phyloP scores from a whole-genome alignment of 2,329 filamentous ascomycete species.

The Torrubiella hemipterigena region DNA sequence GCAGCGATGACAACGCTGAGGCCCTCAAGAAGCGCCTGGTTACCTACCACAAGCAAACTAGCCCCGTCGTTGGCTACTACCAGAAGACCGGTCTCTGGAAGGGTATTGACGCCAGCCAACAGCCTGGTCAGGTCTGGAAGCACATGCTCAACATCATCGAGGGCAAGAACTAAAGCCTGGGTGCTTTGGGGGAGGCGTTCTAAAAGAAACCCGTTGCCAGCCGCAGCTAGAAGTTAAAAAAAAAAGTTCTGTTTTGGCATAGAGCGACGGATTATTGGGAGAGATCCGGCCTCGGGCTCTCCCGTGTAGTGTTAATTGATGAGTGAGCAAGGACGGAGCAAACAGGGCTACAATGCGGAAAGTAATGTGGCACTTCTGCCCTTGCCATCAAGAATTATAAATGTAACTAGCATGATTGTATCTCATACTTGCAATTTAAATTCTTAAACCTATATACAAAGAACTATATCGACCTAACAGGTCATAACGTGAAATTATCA shows the following conservation, averaged over 20 bases:
- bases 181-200: no score
- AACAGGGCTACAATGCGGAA: no score
- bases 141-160: slow-evolving; percentile 77
- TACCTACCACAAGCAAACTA: slow-evolving; percentile 90
- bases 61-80: slow-evolving; percentile 91
- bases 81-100: slow-evolving; percentile 96
- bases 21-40: slow-evolving; percentile 87
- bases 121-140: slow-evolving; percentile 93
- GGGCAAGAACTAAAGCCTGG: slow-evolving; percentile 30
- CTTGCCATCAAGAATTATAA: no score
- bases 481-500: no score
- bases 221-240: slow-evolving; percentile 17
- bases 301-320: slow-evolving; percentile 3
- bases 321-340: no score
- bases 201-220: slow-evolving; percentile 13
- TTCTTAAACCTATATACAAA: no score
- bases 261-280: no score
- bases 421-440: no score
- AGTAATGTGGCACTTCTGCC: no score
- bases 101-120: slow-evolving; percentile 88
- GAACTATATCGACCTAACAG: no score
- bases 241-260: no score
- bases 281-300: background rate
- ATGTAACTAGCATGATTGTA: no score
- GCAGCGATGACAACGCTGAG: slow-evolving; percentile 93